These are phyloP conservation scores for Trypanosoma melophagium DNA, from an alignment of 208 protist genomes.

Conservation along the genomic window DNA sequence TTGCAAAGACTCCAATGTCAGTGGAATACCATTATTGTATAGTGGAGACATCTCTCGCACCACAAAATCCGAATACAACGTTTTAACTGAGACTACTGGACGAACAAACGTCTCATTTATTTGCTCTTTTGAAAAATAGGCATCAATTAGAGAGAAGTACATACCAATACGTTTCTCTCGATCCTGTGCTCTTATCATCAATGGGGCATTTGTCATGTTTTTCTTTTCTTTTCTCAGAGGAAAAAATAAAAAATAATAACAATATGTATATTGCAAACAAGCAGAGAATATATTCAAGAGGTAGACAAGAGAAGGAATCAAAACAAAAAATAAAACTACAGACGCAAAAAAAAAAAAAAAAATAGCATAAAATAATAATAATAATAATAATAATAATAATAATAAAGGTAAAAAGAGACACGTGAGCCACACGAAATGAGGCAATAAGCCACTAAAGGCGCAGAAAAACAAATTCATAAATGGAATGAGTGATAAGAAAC, in stretches of 20 bases:
- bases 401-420: constrained; percentile 7
- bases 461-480: no score
- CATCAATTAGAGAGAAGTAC: constrained; percentile 43
- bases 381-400: constrained; percentile 4
- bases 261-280: background rate
- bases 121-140: constrained; percentile 12
- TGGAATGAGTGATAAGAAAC: no score
- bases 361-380: constrained; percentile 7
- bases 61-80: constrained; percentile 86
- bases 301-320: background rate
- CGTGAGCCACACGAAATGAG: no score
- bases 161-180: constrained; percentile 72
- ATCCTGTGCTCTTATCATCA: constrained; percentile 7
- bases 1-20: constrained; percentile 46
- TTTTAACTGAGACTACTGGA: constrained; percentile 63
- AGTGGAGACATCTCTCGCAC: constrained; percentile 75
- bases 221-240: background rate
- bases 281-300: background rate
- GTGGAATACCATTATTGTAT: constrained; percentile 60
- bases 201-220: constrained; percentile 3
- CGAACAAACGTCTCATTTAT: constrained; percentile 4
- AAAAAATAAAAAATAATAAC: constrained; percentile 6
- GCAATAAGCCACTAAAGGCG: no score
- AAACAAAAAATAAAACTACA: background rate
- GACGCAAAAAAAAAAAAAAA: background rate